These are phyloP conservation scores for Fusarium caatingaense DNA, from an alignment of 2,329 filamentous ascomycete species.

Conservation along the genomic window DNA sequence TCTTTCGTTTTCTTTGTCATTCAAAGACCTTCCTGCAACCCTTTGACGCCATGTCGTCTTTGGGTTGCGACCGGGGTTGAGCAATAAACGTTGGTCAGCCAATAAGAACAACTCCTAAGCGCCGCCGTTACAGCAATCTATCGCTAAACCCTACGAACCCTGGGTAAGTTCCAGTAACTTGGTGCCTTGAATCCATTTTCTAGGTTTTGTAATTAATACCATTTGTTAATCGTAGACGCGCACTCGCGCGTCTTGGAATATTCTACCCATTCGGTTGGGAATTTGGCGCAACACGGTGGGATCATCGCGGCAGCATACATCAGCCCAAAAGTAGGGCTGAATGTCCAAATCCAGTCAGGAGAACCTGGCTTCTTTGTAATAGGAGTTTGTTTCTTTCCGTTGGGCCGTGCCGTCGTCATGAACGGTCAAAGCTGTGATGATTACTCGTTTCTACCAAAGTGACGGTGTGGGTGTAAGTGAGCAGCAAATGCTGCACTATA, in stretches of 20 bases:
- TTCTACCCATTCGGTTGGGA: neutral
- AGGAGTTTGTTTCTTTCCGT: constrained; percentile 6
- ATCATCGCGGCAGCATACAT: neutral
- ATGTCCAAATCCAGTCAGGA: constrained; percentile 15
- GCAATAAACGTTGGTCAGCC: constrained; percentile 31
- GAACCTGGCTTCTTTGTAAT: constrained; percentile 7
- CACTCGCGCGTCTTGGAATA: constrained; percentile 21
- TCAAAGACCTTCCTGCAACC: neutral
- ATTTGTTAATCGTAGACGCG: constrained; percentile 25
- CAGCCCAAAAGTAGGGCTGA: neutral
- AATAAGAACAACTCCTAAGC: constrained; percentile 47
- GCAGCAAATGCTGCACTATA: constrained; percentile 31
- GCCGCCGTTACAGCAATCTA: constrained; percentile 46
- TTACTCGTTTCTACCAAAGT: constrained; percentile 22
- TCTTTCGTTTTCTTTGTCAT: neutral
- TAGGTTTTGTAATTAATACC: constrained; percentile 31
- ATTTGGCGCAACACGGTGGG: constrained; percentile 7
- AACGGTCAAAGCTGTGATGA: constrained; percentile 19
- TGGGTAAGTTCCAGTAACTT: constrained; percentile 36
- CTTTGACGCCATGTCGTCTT: constrained; percentile 39
- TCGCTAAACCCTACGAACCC: constrained; percentile 43
- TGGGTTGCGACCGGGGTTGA: constrained; percentile 43
- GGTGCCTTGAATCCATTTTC: constrained; percentile 21
- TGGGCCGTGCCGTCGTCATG: constrained; percentile 21
- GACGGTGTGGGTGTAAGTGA: constrained; percentile 38